Percentiles rank a stretch among this genome's conserved stretches.
phyloP scores from a whole-genome alignment of 208 protist genomes.

The Polymyxa betae region DNA sequence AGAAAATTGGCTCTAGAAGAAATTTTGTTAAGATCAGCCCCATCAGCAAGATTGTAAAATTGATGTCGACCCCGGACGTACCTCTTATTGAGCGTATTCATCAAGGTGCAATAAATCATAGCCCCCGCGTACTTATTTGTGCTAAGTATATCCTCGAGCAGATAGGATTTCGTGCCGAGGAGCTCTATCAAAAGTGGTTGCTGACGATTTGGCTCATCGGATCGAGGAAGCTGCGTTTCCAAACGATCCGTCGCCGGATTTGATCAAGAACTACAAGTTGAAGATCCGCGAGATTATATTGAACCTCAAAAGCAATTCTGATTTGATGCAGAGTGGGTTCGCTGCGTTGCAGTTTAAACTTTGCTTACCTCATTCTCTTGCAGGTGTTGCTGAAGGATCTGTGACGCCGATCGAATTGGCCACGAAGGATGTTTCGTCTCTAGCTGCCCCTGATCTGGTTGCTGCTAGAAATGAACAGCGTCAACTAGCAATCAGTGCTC shows the following conservation, averaged over 20 bases:
- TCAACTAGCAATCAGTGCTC: background rate
- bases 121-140: too few species aligned
- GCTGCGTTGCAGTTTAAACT: background rate
- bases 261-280: background rate
- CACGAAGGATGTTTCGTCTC: conserved; percentile 21
- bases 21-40: too few species aligned
- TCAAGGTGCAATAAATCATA: too few species aligned
- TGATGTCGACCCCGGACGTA: too few species aligned
- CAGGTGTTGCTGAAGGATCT: background rate
- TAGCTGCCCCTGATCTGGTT: conserved; percentile 1
- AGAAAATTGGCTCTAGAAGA: too few species aligned
- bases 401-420: background rate
- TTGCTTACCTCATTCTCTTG: background rate
- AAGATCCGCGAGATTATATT: conserved; percentile 50
- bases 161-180: background rate
- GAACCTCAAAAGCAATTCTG: conserved; percentile 24
- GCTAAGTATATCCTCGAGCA: too few species aligned
- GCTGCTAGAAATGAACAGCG: background rate
- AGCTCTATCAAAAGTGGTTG: background rate
- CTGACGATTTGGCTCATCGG: background rate
- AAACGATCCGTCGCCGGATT: background rate
- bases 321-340: background rate
- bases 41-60: too few species aligned
- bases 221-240: conserved; percentile 1
- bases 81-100: too few species aligned